Base-by-base conservation (phyloP, 345 rosid species). In the Eucalyptus urophylla region DNA sequence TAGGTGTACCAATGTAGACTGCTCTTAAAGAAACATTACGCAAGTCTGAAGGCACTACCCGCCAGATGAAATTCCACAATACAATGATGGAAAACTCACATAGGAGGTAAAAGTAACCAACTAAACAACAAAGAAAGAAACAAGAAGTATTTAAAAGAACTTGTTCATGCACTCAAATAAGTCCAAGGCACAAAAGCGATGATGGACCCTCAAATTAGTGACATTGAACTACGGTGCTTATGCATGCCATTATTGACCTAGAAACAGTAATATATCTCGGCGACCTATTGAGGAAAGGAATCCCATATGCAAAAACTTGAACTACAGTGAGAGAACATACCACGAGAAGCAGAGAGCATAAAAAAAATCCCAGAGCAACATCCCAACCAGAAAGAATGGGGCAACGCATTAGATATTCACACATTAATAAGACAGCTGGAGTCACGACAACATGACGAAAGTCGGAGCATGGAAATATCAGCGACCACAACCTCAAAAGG, bases 351-450 rank as follows among this genome's bases (percentile, higher is more conserved):
- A 96, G 94, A 88, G 99, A 94, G 88, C 98, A 95, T 88, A 97
- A 87, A 93, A 96, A 95, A 88, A 97, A 96, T 88, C 99, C 98
- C 11, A 95, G 88, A 31, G 97, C 96, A 86, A 97, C 89, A 93
- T 97, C 99, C 90, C 94, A 94, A 86, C 98, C 98, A 19, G 96
- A 95, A 62, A 87, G 89, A 89, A 96, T 92, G 90, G 96, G 98
- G 89, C 97, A 95, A 8, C 97, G 97, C 97, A 94, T 95, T 91
- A 97, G 94, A 94, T 97, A 97, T 94, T 97, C 99, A 91, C 97
- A 94, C 97, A 96, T 97, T 92, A 96, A 91, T 87, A 96, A 87
- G 89, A 95, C 89, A 49, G 95, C 95, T 3, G 98, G 99, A 44
- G 99, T 96, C 96, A 95, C 94, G 90, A 95, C 99, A 87, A 88